Conservation (phyloP, 2,329 filamentous ascomycete species). For the Ophiostoma ulmi region DNA sequence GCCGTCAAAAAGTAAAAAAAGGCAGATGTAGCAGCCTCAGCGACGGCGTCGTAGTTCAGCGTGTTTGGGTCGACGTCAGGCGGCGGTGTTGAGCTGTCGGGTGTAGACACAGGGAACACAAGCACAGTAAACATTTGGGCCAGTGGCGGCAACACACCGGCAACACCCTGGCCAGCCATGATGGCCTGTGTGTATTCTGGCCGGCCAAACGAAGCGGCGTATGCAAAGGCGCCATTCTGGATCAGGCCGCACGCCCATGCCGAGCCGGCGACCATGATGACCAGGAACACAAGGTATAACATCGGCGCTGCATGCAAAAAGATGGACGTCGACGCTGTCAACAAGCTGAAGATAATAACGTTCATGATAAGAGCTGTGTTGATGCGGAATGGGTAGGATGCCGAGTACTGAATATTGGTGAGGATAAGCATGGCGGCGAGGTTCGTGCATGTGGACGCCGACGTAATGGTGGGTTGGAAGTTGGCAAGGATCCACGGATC, state of each 20-base stretch:
- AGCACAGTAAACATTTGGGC: slow-evolving; percentile 83
- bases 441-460: slow-evolving; percentile 80
- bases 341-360: slow-evolving; percentile 66
- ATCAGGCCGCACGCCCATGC: slow-evolving; percentile 77
- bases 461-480: slow-evolving; percentile 86
- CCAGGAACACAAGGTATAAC: slow-evolving; percentile 73
- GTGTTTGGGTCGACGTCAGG: slow-evolving; percentile 22
- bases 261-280: slow-evolving; percentile 73
- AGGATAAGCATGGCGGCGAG: slow-evolving; percentile 70
- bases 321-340: slow-evolving; percentile 72
- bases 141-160: slow-evolving; percentile 81
- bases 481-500: slow-evolving; percentile 67
- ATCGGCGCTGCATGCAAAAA: slow-evolving; percentile 58
- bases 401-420: slow-evolving; percentile 71
- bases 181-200: slow-evolving; percentile 92
- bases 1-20: slow-evolving; percentile 91
- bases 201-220: slow-evolving; percentile 76
- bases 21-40: slow-evolving; percentile 59
- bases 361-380: slow-evolving; percentile 71
- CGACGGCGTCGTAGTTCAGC: slow-evolving; percentile 30
- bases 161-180: slow-evolving; percentile 90
- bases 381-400: slow-evolving; percentile 86
- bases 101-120: slow-evolving; percentile 47
- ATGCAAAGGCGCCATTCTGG: slow-evolving; percentile 93
- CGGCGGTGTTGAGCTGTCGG: not conserved